phyloP scores from a whole-genome alignment of 768 basidiomycete genomes.

The Hypholoma sublateritium region DNA sequence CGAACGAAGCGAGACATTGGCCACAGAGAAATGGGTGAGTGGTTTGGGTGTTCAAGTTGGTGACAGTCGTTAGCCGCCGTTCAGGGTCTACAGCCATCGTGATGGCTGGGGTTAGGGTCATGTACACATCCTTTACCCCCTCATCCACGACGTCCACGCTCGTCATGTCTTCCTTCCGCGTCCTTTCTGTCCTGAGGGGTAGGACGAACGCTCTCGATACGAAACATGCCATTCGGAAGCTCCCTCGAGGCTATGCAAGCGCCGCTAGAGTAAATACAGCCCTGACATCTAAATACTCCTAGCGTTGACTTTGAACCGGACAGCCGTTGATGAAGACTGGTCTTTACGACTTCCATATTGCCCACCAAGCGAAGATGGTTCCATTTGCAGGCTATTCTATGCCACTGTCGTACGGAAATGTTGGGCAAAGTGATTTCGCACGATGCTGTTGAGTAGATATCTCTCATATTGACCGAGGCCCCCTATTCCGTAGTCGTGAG shows the following conservation, averaged over 20 bases:
- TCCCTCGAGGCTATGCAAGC: slow-evolving; percentile 19
- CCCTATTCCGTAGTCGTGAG: slow-evolving; percentile 63
- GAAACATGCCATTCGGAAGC: slow-evolving; percentile 3
- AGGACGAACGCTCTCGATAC: not conserved
- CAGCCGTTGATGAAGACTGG: slow-evolving; percentile 59
- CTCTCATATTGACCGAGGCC: slow-evolving; percentile 3
- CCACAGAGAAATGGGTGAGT: not conserved
- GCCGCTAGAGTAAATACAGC: slow-evolving; percentile 17
- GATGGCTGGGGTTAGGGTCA: slow-evolving; percentile 22
- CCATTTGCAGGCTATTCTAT: slow-evolving; percentile 95
- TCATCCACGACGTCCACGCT: not conserved
- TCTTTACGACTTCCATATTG: slow-evolving; percentile 86
- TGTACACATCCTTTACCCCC: not conserved
- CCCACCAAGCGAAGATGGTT: slow-evolving; percentile 89
- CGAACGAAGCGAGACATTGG: slow-evolving; percentile 85
- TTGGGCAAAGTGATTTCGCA: slow-evolving; percentile 67
- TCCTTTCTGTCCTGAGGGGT: slow-evolving; percentile 12
- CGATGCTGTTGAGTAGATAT: slow-evolving; percentile 2
- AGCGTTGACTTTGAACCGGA: not conserved
- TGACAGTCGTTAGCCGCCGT: not conserved
- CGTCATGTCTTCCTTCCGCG: slow-evolving; percentile 18
- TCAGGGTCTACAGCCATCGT: not conserved
- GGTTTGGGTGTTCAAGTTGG: slow-evolving; percentile 7
- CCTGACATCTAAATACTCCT: not conserved
- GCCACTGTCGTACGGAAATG: slow-evolving; percentile 84